Evolutionary conservation across 108 stramenopile genomes (phyloP).

Genomic region (Nitzschia inconspicua): DNA sequence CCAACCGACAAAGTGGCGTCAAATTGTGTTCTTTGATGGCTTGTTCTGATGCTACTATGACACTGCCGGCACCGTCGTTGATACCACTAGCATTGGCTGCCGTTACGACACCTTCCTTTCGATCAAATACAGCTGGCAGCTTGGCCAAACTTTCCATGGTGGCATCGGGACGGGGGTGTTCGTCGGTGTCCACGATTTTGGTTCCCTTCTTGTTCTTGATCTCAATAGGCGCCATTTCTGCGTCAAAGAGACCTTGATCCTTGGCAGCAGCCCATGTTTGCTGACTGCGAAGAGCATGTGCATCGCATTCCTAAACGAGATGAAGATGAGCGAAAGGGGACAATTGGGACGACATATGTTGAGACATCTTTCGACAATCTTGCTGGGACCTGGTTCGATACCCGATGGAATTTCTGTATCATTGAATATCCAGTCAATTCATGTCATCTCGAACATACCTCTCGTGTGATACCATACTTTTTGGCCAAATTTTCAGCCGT

Average conservation of each 20-base stretch:
- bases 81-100: conserved; percentile 97
- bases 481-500: conserved; percentile 97
- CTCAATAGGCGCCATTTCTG: conserved; percentile 93
- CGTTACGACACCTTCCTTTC: conserved; percentile 92
- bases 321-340: conserved; percentile 1
- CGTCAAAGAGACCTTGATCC: conserved; percentile 77
- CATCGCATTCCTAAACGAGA: conserved; percentile 78
- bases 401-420: neutral
- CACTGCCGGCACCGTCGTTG: conserved; percentile 94
- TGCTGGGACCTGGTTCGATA: neutral
- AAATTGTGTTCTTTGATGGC: conserved; percentile 80
- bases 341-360: neutral
- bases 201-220: conserved; percentile 85
- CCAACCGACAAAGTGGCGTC: conserved; percentile 85
- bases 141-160: conserved; percentile 84
- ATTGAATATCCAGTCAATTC: neutral
- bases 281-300: conserved; percentile 87
- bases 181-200: conserved; percentile 81
- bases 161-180: conserved; percentile 93
- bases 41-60: conserved; percentile 89
- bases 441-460: conserved; percentile 36
- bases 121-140: conserved; percentile 90
- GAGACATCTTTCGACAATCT: neutral
- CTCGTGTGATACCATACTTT: conserved; percentile 84
- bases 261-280: conserved; percentile 73